Base-by-base conservation (phyloP, 2,329 filamentous ascomycete species). In the Ophiostoma pallidulum region DNA sequence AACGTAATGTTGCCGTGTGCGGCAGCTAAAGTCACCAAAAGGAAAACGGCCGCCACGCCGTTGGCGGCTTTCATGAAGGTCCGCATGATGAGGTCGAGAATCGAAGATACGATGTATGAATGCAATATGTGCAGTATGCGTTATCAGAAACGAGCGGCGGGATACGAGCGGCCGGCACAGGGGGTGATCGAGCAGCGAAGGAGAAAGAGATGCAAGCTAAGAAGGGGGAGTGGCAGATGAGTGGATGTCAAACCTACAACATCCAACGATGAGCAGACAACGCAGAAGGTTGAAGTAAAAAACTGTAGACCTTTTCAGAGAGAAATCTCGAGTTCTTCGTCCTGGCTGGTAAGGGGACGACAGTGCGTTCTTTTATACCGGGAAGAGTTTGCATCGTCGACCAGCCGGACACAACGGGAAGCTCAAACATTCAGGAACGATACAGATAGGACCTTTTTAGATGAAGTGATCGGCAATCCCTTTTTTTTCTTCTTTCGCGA, bases 1-100 rank as follows among this genome's bases (percentile, higher is more conserved):
- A 57, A 62, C 35, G 59, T 62, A 60, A 73, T 61, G 54, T 66
- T 65, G 49, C 71, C 70, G 54, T 74, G 71, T 24, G 64, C 66
- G 22, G 63, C 63, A 42, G 65, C 67, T 1, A 57, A 54, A 8
- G 54, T 53, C 20, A 53, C 57, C n/a, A 59, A 50, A 13, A 55
- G 32, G 38, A 55, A 51, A 4, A 53, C 45, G 36, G 48, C 46
- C 26, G 48, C 53, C 12, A 56, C 10, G 3, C 51, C 50, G 29
- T 50, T 32, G 22, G 42, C 50, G 53, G 55, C n/a, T n/a, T n/a
- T 56, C 12, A 44, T 24, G 18, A 42, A 36, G 2, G 33, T 8
- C 20, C 37, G 45, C 44, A 50, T 35, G 1, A 32, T 40, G 24
- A 13, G 16, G 19, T 36, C 29, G 20, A 26, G 5, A 28, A 6